These are phyloP conservation scores for Paraleonurus japonicus DNA, from an alignment of 257 asterid genomes.

Conservation along the genomic window DNA sequence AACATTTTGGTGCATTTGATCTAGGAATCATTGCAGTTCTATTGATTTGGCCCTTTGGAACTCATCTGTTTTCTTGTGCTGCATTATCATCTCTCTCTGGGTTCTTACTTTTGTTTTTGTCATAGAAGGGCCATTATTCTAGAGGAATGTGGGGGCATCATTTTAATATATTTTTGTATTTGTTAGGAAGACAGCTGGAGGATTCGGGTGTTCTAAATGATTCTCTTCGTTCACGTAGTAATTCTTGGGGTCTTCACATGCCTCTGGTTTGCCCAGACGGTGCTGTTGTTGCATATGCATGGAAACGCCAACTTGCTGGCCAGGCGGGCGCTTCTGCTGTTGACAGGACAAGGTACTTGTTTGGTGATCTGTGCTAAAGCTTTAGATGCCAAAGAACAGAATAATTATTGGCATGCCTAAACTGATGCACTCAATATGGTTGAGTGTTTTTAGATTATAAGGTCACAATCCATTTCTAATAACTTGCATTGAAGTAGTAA, in stretches of 20 bases:
- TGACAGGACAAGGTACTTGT: constrained; percentile 82
- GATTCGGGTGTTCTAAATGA: constrained; percentile 92
- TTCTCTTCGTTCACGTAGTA: constrained; percentile 83
- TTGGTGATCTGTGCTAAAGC: constrained; percentile 13
- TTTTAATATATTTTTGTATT: constrained; percentile 15
- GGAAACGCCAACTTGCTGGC: constrained; percentile 99
- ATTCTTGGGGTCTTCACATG: constrained; percentile 99
- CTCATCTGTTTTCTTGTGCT: background rate
- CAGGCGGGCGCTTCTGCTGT: constrained; percentile 99
- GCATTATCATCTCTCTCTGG: background rate
- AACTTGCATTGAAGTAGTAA: background rate
- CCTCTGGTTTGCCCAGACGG: constrained; percentile 98
- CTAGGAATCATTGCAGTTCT: background rate
- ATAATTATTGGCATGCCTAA: constrained; percentile 3
- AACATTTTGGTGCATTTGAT: constrained; percentile 10
- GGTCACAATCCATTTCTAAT: background rate
- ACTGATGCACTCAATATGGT: background rate
- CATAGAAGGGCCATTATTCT: background rate
- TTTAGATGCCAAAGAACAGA: constrained; percentile 9
- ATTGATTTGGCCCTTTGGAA: background rate
- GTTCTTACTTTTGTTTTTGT: background rate
- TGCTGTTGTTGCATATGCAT: constrained; percentile 98
- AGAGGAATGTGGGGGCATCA: background rate
- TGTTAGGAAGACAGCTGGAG: constrained; percentile 82
- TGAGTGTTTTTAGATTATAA: background rate